These are phyloP conservation scores for Agrostemma githago DNA, from an alignment of 148 eudicot genomes.

Conservation along the genomic window DNA sequence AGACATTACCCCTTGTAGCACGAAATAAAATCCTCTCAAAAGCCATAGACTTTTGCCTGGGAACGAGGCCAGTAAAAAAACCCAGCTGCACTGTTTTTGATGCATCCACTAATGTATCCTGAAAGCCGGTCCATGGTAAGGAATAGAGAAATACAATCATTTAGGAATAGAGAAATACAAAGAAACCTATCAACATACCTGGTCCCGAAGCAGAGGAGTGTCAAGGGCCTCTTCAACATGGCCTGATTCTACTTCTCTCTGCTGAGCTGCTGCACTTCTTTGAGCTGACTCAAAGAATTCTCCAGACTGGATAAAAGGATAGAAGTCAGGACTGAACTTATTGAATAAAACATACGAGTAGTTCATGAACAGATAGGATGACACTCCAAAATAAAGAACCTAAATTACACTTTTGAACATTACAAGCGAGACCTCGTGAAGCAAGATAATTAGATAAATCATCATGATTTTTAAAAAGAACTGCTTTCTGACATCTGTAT, in stretches of 20 bases:
- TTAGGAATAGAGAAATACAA: neutral
- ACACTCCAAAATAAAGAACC: neutral
- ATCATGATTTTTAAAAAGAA: constrained; percentile 92
- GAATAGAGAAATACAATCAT: neutral
- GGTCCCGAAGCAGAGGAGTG: constrained; percentile 67
- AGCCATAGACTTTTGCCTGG: constrained; percentile 78
- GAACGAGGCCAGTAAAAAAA: constrained; percentile 78
- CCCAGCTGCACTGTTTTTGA: constrained; percentile 88
- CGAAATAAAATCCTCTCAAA: constrained; percentile 97
- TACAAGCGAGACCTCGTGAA: neutral
- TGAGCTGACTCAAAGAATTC: constrained; percentile 74
- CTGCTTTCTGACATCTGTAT: constrained; percentile 90
- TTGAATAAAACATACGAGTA: neutral
- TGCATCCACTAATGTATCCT: constrained; percentile 61
- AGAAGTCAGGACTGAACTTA: neutral
- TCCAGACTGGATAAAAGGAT: constrained; percentile 51
- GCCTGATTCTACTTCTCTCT: constrained; percentile 54
- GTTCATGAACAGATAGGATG: neutral
- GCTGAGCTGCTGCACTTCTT: constrained; percentile 74
- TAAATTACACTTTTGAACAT: neutral
- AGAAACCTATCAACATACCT: constrained; percentile 35
- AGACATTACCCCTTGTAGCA: constrained; percentile 98
- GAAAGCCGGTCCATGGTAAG: constrained; percentile 21
- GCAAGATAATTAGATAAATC: constrained; percentile 25
- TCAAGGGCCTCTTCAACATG: constrained; percentile 64